Evolutionary conservation across 768 basidiomycete genomes (phyloP).

Genomic region (Lanmaoa rubissima): DNA sequence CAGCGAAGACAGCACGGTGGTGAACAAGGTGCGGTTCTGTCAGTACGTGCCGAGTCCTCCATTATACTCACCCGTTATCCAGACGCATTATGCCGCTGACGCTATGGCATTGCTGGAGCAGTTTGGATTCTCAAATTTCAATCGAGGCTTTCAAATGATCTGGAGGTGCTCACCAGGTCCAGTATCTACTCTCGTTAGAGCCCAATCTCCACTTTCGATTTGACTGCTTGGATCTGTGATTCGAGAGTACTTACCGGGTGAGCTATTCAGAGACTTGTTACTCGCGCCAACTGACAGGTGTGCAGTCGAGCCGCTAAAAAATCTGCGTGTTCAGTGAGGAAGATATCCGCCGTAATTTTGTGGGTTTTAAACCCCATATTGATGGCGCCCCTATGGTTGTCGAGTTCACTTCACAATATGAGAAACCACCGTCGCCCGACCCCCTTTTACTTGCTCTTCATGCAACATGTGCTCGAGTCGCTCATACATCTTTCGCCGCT

Average conservation of each 20-base stretch:
- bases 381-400: background rate
- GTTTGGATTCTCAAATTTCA: background rate
- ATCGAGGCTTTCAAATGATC: background rate
- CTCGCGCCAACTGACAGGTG: background rate
- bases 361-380: too few species aligned
- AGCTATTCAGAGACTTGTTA: background rate
- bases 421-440: background rate
- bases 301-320: background rate
- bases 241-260: background rate
- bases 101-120: background rate
- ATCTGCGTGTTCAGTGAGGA: background rate
- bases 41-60: background rate
- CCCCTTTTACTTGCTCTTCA: background rate
- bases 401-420: background rate
- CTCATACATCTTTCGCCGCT: conserved; percentile 3
- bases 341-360: background rate
- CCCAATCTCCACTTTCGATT: rapidly evolving
- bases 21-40: background rate
- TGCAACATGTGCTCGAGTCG: conserved; percentile 1
- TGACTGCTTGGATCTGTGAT: background rate
- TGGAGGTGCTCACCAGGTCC: background rate
- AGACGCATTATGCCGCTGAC: background rate
- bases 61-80: background rate
- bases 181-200: conserved; percentile 1
- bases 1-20: background rate